Evolutionary conservation across 495 filamentous ascomycete species (phyloP), one percentile per base, ranked within the genome.

Genomic region (Daldinia grandis): DNA sequence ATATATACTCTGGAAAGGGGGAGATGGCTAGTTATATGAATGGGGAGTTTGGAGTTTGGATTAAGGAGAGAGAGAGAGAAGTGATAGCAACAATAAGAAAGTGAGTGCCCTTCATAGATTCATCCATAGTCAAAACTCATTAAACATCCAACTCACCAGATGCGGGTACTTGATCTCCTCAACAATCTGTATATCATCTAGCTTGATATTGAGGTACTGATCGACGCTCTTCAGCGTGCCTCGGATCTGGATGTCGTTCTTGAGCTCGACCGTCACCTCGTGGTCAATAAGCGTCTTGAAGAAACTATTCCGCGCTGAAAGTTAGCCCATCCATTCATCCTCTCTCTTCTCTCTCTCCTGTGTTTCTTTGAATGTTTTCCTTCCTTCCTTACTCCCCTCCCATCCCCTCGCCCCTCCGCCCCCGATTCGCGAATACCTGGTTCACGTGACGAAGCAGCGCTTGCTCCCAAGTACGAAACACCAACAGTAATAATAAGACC

Each of bases 281-380:
- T 97, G 93, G 86, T 98, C 95, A 78, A 97, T 95, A 73, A 98
- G 92, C 62, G 95, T 98, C 81, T 98, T 98, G 90, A 99, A 99
- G 87, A 98, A 99, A 83, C 96, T 98, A 73, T 24, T 35, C 33
- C 40, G 21, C 40, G 17, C 28, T 12, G 21, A 42, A 42, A 3
- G 72, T 64, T 53, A 66, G 57, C 44, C 44, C 4, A 42, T 28
- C 37, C 37, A 44, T 33, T 14, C 51, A 69, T 28, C 54, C 62
- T 9, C 31, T 14, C 33, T 35, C 5, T 31, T n/a, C 17, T 27
- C 12, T 28, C 49, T 31, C 28, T 37, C 12, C 28, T 5, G 28
- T 24, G 28, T 38, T 15, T 58, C 35, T 17, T 24, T 33, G 9
- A 7, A 33, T 3, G 54, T 15, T 14, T 21, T 24, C 15, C n/a